Evolutionary conservation across 768 basidiomycete genomes (phyloP), one percentile per base, ranked within the genome.

Genomic region (Solioccasus polychromus): DNA sequence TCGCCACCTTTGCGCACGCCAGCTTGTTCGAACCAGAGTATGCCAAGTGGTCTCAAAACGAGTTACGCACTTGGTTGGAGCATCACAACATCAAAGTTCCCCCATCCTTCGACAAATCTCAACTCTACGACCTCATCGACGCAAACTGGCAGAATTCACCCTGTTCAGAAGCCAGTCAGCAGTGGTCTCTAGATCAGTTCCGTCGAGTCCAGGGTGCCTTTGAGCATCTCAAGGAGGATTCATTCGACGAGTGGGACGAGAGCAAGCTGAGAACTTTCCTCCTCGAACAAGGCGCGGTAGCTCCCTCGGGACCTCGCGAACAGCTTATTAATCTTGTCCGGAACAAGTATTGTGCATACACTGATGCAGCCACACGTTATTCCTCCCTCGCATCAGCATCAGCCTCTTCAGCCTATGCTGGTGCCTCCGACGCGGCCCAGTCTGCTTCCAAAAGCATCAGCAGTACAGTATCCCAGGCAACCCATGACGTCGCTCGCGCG

Each of bases 231-330:
- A 79, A 78, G 46, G 80, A 82, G 3, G 67, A 74, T 19, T 65
- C 80, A 8, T 84, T 90, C 50, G 88, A 93, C 50, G 70, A 73
- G 2, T 98, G 92, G 92, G 82, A 88, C 61, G 93, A 97, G 58
- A 83, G 80, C 11, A 76, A 75, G 23, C 73, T 96, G 18, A 80
- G 93, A 58, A 73, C 87, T 51, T 95, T 86, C 68, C 74, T 98
- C 10, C 78, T 96, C 43, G 79, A 88, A 58, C 86, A 95, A 54
- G 93, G 93, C 32, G 73, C 95, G 48, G 80, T 98, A 39, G 78
- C 84, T 6, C 93, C 94, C 12, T 76, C 78, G 23, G 85, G 87
- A 2, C 83, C 83, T 3, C 74, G 77, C 44, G 94, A 96, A 60
- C 79, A 92, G 57, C 80, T 97, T 18, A 72, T 88, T 18, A 68